Evolutionary conservation across 1,284 basidiomycete species (phyloP).

Genomic region (Ganoderma leucocontextum): DNA sequence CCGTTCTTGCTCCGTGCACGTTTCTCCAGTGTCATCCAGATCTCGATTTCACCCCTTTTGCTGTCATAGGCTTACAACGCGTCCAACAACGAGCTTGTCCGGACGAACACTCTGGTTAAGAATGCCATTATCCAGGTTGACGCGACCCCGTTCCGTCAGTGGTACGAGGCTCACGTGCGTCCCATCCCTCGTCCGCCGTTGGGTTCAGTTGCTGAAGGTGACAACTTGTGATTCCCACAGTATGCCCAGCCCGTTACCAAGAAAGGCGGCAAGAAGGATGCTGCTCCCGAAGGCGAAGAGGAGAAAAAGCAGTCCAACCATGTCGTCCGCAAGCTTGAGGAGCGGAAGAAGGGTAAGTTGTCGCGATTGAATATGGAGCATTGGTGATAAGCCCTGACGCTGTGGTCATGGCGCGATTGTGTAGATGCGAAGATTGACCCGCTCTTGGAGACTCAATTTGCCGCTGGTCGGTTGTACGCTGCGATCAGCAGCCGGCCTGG

Average conservation of each 20-base stretch:
- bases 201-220: not conserved
- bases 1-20: not conserved
- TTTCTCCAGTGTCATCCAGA: not conserved
- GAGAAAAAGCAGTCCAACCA: conserved; percentile 90
- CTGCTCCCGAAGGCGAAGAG: conserved; percentile 53
- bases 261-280: conserved; percentile 75
- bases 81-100: conserved; percentile 98
- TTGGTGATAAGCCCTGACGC: conserved; percentile 13
- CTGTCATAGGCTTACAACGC: conserved; percentile 88
- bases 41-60: not conserved
- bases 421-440: conserved; percentile 90
- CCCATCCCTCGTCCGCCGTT: not conserved
- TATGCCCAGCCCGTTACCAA: conserved; percentile 93
- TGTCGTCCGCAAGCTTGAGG: conserved; percentile 84
- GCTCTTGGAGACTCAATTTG: conserved; percentile 86
- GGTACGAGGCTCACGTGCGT: conserved; percentile 96
- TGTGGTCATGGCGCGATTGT: conserved; percentile 21
- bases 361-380: conserved; percentile 19
- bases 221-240: conserved; percentile 48
- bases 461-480: conserved; percentile 91
- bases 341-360: conserved; percentile 84
- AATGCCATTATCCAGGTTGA: conserved; percentile 94
- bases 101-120: conserved; percentile 98
- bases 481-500: conserved; percentile 91
- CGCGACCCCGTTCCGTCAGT: conserved; percentile 97